A percentile compares a stretch with the other conserved stretches of the same genome.
Conservation (phyloP, 2,329 filamentous ascomycete genomes). For the Aspergillus transmontanensis region DNA sequence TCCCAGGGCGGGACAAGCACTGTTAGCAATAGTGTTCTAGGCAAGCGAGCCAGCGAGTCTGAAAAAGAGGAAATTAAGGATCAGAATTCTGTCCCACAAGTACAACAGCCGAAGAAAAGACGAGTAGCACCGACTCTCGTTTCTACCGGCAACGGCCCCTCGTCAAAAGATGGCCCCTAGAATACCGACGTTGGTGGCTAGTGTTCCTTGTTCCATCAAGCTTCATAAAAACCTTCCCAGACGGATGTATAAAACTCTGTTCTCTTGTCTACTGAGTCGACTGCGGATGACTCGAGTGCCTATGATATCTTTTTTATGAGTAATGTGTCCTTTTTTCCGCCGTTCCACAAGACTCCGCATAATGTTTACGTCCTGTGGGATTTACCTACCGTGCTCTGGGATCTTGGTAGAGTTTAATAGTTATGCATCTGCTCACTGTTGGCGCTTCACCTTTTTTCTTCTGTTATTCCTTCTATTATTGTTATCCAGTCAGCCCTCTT, state of each 20-base stretch:
- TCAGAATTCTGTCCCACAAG: constrained; percentile 46
- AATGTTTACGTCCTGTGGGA: background rate
- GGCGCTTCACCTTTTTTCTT: background rate
- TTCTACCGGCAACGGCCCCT: constrained; percentile 27
- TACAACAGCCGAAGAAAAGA: constrained; percentile 64
- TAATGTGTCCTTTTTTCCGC: constrained; percentile 18
- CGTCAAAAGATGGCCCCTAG: constrained; percentile 14
- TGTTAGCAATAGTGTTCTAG: constrained; percentile 56
- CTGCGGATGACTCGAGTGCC: constrained; percentile 2
- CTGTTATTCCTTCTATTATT: background rate
- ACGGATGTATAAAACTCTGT: background rate
- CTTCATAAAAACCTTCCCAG: background rate
- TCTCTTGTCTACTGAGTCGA: background rate
- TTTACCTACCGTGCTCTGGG: background rate
- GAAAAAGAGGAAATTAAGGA: constrained; percentile 47
- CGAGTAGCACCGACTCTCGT: constrained; percentile 70
- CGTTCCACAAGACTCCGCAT: background rate
- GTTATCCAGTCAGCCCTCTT: background rate
- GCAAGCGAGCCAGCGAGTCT: constrained; percentile 53
- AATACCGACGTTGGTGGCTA: constrained; percentile 23
- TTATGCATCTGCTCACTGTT: constrained; percentile 2
- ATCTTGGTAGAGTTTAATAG: constrained; percentile 8
- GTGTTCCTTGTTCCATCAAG: background rate
- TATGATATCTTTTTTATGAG: constrained; percentile 19
- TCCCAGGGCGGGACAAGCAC: constrained; percentile 58